Evolutionary conservation across 306 rosid genomes (phyloP), one percentile per base, ranked within the genome.

Genomic region (Cicer arietinum): DNA sequence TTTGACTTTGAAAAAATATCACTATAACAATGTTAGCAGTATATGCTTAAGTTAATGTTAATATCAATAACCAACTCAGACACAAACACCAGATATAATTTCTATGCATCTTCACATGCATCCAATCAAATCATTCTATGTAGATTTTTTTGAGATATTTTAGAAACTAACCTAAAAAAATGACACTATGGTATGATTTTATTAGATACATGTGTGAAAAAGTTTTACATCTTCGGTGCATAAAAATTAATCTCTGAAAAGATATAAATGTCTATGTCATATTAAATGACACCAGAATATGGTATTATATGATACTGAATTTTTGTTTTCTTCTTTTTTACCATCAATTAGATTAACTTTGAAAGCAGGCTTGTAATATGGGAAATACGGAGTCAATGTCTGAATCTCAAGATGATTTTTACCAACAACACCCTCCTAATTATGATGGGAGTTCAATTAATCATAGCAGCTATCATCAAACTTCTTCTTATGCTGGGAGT

Each of bases 381-480:
- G 97, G 97, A 17, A 91, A 91, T 69, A 45, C 84, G 8, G 97
- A 89, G 52, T 91, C 92, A 60, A 44, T 40, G 62, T 47, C 69
- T 84, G 78, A 81, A 77, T 40, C 89, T 68, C 64, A 58, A 12
- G 83, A 80, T 42, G 60, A 78, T 66, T 37, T 77, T 81, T 47
- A 52, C 60, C 78, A 54, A 7, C 84, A 75, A 12, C 11, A 53
- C 41, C 76, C 83, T 47, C 71, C 65, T 50, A 60, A 7, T 60
- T 71, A 76, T 71, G 67, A 67, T 79, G 73, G 77, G 25, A 79
- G 77, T 66, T 76, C 84, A 13, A 35, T 65, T 57, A 58, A 67
- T 44, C 2, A 17, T 50, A 73, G 51, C 25, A 73, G 51, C 25
- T 18, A 73, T 59, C 37, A 62, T 17, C 69, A 69, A 45, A 53